Evolutionary conservation across 129 eudicot species (phyloP), one percentile per base, ranked within the genome.

Genomic region (Saussurea involucrata): DNA sequence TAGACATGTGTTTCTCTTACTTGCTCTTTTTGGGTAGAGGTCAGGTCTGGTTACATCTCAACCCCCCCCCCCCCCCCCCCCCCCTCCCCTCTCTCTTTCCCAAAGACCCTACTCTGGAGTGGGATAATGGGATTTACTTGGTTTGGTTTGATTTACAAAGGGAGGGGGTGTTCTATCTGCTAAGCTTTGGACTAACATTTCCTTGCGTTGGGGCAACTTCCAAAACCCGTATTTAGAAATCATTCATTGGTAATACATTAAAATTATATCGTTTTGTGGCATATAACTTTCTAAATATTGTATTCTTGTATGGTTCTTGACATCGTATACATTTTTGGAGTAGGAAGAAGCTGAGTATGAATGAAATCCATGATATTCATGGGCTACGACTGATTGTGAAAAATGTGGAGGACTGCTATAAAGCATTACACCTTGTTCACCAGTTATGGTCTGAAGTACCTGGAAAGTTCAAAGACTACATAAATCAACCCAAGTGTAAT

Each of bases 301-400:
- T 74, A 60, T 24, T 17, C 25, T 42, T 57, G 6, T 74, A 60
- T 24, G 8, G n/a, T 42, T 66, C 68, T 71, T 86, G 32, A 79
- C 76, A 28, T 17, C 18, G 25, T 84, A 28, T 71, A 27, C 4
- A 13, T 25, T 68, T 68, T 53, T 22, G 77, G 13, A 87, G 81
- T 72, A 95, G 99, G 82, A 95, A 95, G 89, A 92, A 92, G 80
- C 86, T 95, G 74, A 82, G 80, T 33, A 92, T 95, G 94, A 94
- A 92, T 57, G 92, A 92, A 79, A 83, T 95, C 12, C 99, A 92
- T 76, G 99, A 95, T 72, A 95, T 92, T 67, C 94, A 92, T 70
- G 99, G 99, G 75, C 69, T 95, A 27, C 87, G 99, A 15, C 86
- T 95, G 83, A 95, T 95, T 33, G 99, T 95, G 69, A 97, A 92